Base-by-base conservation (phyloP, 805 yeast genomes). In the Pichia pseudocactophila region DNA sequence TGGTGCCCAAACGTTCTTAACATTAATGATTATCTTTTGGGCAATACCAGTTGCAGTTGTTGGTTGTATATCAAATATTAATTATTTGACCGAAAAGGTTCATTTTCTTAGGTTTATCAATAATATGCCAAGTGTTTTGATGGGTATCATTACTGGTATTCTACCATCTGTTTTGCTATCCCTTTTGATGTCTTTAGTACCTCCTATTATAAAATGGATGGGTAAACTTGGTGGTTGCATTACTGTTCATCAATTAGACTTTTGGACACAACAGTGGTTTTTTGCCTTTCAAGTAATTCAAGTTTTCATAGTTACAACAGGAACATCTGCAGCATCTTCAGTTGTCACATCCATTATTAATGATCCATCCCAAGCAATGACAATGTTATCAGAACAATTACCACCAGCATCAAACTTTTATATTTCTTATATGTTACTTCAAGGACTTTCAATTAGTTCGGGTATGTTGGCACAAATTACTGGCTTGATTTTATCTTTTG, bases 11-110 rank as follows among this genome's bases (percentile, higher is more conserved):
- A 68, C 84, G 13, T 65, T 87, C 39, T 69, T 83, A 55, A 76
- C 83, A 20, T 54, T 76, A 45, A 66, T 81, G 62, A 78, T 90
- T 47, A 75, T 90, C 37, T 87, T 88, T 65, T 90, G 97, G 97
- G 80, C 95, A 34, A 79, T 90, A 53, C 98, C 98, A 9, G 97
- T 90, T 32, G 95, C 97, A n/a, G 88, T 87, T 55, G 96, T 90
- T 40, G 97, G 97, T 75, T 74, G 78, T 53, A 81, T 92, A 50
- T 90, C 97, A 19, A 92, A 90, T 63, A 74, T 90, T 52, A 78
- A 81, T 50, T 80, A 73, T 56, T 69, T 88, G 57, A 85, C 83
- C 31, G 67, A 72, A 30, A 78, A 74, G 49, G 74, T 90, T 26
- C 86, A 69, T 8, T 92, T 85, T 69, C 72, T 90, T 57, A 63